Base-by-base conservation (phyloP, 345 rosid species). In the Citrus glauca region DNA sequence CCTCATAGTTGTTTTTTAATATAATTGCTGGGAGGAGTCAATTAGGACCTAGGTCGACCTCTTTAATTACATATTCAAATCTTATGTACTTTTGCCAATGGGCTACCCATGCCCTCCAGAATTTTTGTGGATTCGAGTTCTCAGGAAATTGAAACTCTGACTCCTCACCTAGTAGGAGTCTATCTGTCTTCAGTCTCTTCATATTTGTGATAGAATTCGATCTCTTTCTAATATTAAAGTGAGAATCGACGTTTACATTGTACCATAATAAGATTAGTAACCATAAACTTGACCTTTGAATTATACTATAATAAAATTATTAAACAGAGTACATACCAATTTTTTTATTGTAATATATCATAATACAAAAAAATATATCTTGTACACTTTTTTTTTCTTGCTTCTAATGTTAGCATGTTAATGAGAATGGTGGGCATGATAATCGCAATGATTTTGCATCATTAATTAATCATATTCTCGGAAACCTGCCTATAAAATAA, bases 81-180 rank as follows among this genome's bases (percentile, higher is more conserved):
- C 24, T 24, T 9, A 4, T 40, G 3, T 19, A 28, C 7, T 17
- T 14, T 5, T 40, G 7, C 1, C 37, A 35, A 35, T 35, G 7
- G 1, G 7, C 7, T 35, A 5, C 5, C 6, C 37, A 35, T 35
- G 37, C 37, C 1, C 37, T 35, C 37, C 0, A 33, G 6, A 33
- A 33, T 1, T 5, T 4, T 33, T 33, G 6, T 35, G 7, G 37
- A 35, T 35, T 35, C 37, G 7, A 35, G 7, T 5, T 5, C 5
- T 35, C 1, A 0, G 0, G 5, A 35, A 5, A 1, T 1, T 35
- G 1, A 7, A 1, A 35, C 1, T 35, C 0, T 25, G 37, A 5
- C 7, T 35, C 1, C 1, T 5, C 37, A 35, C 7, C 7, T 35
- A 35, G 0, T 35, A 33, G 1, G 7, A 5, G 0, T 5, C 1